A percentile compares a stretch with the other conserved stretches of the same genome.
Evolutionary conservation across 2,329 filamentous ascomycete species (phyloP).

Genomic region (Daldinia sp.): DNA sequence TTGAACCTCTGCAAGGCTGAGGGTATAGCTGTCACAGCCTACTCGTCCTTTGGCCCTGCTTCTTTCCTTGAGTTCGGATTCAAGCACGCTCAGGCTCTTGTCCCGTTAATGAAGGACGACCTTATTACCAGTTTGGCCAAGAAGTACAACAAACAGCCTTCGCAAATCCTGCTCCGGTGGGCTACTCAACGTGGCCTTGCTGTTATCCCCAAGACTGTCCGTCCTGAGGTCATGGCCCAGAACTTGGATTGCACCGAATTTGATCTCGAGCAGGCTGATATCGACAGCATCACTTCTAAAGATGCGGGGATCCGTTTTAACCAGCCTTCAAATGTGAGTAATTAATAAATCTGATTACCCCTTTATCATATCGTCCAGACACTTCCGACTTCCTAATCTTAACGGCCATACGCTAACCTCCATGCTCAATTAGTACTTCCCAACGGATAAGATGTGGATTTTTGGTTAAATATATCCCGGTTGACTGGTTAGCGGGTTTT

Average conservation of each 20-base stretch:
- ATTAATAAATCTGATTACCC: background rate
- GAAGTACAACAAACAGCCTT: constrained; percentile 78
- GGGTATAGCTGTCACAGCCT: constrained; percentile 81
- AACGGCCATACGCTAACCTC: constrained; percentile 30
- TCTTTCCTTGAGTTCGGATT: constrained; percentile 83
- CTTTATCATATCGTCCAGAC: background rate
- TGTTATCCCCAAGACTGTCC: constrained; percentile 83
- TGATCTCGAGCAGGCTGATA: constrained; percentile 73
- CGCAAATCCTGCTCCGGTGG: constrained; percentile 89
- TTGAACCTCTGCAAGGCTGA: constrained; percentile 76
- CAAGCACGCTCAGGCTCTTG: constrained; percentile 72
- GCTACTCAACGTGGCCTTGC: constrained; percentile 84
- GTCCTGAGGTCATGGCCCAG: constrained; percentile 64
- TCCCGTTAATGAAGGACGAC: constrained; percentile 78
- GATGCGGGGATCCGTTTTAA: constrained; percentile 80
- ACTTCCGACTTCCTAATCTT: background rate
- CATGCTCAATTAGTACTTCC: constrained; percentile 62
- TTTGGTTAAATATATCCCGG: constrained; percentile 59
- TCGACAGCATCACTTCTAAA: constrained; percentile 74
- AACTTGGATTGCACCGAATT: constrained; percentile 77
- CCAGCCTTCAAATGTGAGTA: constrained; percentile 73
- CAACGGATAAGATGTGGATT: constrained; percentile 68
- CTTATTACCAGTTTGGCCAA: constrained; percentile 73
- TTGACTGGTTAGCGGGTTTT: constrained; percentile 6
- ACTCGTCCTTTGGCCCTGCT: constrained; percentile 85